Evolutionary conservation across 2,329 filamentous ascomycete species (phyloP).

Genomic region (Lachnellula suecica): DNA sequence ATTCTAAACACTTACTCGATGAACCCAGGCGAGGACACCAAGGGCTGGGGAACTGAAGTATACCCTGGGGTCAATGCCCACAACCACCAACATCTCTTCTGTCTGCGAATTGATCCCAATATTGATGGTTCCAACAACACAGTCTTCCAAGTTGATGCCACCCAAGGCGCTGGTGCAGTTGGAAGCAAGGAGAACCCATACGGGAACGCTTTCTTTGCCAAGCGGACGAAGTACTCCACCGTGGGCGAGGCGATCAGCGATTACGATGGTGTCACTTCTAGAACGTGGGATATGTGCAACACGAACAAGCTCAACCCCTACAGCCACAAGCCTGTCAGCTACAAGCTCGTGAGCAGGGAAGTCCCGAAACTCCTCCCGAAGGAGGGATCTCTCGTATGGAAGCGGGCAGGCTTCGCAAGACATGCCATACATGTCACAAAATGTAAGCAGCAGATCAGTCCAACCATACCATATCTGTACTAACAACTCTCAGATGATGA

Average conservation of each 20-base stretch:
- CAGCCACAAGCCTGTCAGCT: constrained; percentile 79
- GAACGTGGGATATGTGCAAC: constrained; percentile 92
- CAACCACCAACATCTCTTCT: constrained; percentile 96
- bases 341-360: constrained; percentile 88
- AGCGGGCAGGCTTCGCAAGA: constrained; percentile 57
- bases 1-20: constrained; percentile 91
- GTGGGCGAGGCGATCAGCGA: constrained; percentile 69
- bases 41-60: constrained; percentile 89
- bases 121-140: constrained; percentile 85
- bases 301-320: constrained; percentile 80
- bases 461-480: constrained; percentile 48
- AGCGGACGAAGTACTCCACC: constrained; percentile 77
- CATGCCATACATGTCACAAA: constrained; percentile 62
- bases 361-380: constrained; percentile 78
- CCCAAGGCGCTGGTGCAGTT: constrained; percentile 68
- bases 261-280: constrained; percentile 75
- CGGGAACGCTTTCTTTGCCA: constrained; percentile 86
- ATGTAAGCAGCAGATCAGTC: constrained; percentile 55
- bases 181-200: constrained; percentile 82
- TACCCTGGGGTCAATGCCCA: constrained; percentile 89
- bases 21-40: constrained; percentile 74
- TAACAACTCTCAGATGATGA: constrained; percentile 46
- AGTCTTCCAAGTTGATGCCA: constrained; percentile 79
- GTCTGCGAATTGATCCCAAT: constrained; percentile 81
- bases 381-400: constrained; percentile 71